Base-by-base conservation (phyloP, 1,284 basidiomycete species). In the Melampsora occidentalis region DNA sequence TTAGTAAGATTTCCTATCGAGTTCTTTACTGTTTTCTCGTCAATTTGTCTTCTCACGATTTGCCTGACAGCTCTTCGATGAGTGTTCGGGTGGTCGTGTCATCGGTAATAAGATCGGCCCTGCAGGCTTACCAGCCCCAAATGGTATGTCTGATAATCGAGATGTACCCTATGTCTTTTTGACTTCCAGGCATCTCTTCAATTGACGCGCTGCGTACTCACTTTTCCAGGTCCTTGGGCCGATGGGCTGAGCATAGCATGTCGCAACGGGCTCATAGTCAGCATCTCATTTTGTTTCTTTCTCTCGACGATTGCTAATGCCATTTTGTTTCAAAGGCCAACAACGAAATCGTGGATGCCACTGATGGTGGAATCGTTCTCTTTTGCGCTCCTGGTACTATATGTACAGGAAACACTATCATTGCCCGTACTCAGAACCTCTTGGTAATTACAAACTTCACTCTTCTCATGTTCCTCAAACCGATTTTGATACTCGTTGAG, bases 231-330 rank as follows among this genome's bases (percentile, higher is more conserved):
- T 22, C 66, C 73, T 53, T 76, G 73, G 73, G 73, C 73, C 5
- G 73, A 76, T 76, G 73, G 73, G 12, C 46, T 76, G 18, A 76
- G 73, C 35, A 76, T 76, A 31, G 73, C 73, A 31, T 76, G 73
- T 64, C 39, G 67, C 28, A 69, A 76, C 18, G 73, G 73, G 20
- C 25, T 76, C 12, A 76, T 76, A 42, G 73, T 76, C 2, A 69
- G 61, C 46, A 9, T 62, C 46, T 22, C 20, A 20, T 57, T 57
- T 28, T n/a, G 9, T 57, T 57, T 57, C 53, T n/a, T 28, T 57
- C 53, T n/a, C 53, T 57, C 53, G 7, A 22, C 53, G 6, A 33
- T n/a, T 64, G 62, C 9, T 64, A 20, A 33, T 33, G 28, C 10
- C 10, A 22, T 59, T 59, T 59, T 22, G 16, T n/a, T 31, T 9